These are phyloP conservation scores for Plasmodium inui DNA, from an alignment of 169 alveolate species.

Conservation along the genomic window DNA sequence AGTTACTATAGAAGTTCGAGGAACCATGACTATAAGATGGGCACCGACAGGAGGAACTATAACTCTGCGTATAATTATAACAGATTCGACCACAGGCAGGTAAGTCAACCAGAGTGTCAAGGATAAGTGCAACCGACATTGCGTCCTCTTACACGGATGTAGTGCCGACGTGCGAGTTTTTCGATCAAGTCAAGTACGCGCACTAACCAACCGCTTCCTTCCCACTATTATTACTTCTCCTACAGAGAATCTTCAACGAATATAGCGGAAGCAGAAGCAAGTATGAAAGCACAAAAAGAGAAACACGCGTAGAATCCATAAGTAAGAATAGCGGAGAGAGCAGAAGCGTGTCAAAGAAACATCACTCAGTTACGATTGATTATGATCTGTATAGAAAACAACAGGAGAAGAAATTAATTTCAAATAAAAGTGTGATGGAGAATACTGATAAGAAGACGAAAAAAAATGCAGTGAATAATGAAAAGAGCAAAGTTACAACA, in stretches of 20 bases:
- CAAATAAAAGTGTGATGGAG: constrained; percentile 12
- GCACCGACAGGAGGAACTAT: constrained; percentile 51
- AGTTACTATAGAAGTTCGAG: constrained; percentile 58
- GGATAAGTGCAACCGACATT: background rate
- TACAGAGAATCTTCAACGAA: constrained; percentile 36
- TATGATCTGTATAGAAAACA: constrained; percentile 65
- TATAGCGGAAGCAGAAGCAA: constrained; percentile 7
- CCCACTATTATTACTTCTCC: background rate
- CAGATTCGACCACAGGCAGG: constrained; percentile 46
- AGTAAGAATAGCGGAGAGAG: constrained; percentile 16
- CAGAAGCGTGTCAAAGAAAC: background rate
- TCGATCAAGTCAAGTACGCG: background rate
- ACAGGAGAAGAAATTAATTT: constrained; percentile 64
- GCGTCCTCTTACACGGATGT: background rate
- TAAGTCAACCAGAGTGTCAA: background rate
- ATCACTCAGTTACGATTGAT: constrained; percentile 65
- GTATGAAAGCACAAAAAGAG: constrained; percentile 40
- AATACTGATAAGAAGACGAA: constrained; percentile 28
- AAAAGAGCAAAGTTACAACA: constrained; percentile 7
- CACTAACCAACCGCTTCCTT: background rate
- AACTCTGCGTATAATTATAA: constrained; percentile 37
- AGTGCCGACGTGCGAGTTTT: background rate
- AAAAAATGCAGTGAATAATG: constrained; percentile 16
- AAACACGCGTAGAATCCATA: constrained; percentile 7
- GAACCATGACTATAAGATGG: constrained; percentile 54